Conservation (phyloP, 495 filamentous ascomycete genomes). For the Symbiotaphrina buchneri region DNA sequence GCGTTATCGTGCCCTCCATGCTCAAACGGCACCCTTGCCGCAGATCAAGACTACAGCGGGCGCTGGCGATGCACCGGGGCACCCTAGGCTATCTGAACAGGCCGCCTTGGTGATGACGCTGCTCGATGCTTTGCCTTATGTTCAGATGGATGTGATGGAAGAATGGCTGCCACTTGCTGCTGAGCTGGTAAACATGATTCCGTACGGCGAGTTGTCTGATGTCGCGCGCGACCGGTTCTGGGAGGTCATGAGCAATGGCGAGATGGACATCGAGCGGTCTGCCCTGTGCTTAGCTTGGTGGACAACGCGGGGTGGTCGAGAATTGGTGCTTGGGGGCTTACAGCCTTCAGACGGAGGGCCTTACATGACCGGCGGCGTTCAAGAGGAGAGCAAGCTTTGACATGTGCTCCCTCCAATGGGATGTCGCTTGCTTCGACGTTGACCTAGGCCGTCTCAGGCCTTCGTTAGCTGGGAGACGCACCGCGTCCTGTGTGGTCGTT, state of each 20-base stretch:
- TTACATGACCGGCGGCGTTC: no score
- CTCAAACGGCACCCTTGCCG: slow-evolving; percentile 14
- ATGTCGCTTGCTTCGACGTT: no score
- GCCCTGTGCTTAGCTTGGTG: slow-evolving; percentile 77
- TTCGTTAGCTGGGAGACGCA: no score
- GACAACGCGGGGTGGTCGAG: slow-evolving; percentile 44
- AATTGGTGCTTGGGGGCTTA: slow-evolving; percentile 33
- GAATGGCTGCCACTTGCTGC: slow-evolving; percentile 58
- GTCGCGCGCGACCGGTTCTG: slow-evolving; percentile 49
- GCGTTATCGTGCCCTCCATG: slow-evolving; percentile 35
- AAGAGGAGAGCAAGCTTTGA: no score
- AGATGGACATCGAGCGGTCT: slow-evolving; percentile 80
- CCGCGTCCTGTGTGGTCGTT: no score
- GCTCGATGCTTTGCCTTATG: slow-evolving; percentile 58
- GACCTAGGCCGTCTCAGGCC: no score
- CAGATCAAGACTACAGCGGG: slow-evolving; percentile 1
- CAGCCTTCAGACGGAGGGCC: background rate
- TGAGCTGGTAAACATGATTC: slow-evolving; percentile 28
- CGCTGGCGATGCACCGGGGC: slow-evolving; percentile 9
- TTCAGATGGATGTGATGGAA: slow-evolving; percentile 45
- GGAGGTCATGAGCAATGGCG: slow-evolving; percentile 61
- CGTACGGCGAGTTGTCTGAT: background rate
- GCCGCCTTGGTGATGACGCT: slow-evolving; percentile 58
- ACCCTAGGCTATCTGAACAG: slow-evolving; percentile 45
- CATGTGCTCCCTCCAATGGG: no score